Evolutionary conservation across 768 basidiomycete genomes (phyloP), one percentile per base, ranked within the genome.

Genomic region (Porphyrellus cyaneotinctus): DNA sequence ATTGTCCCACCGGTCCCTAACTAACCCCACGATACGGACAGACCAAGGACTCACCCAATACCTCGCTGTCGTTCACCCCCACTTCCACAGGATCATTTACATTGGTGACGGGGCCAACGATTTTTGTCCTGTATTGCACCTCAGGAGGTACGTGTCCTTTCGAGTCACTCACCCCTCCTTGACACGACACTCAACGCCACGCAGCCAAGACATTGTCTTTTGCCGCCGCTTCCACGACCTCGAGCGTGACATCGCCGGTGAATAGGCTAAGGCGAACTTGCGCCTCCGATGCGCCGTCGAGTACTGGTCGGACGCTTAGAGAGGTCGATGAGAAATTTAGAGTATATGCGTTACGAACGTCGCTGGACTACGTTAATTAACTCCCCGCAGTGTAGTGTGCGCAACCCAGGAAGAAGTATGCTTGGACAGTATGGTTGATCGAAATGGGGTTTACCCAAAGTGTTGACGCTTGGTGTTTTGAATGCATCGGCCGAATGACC

Each of bases 101-200:
- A 78, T 98, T 54, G 97, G 97, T 15, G 97, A 99, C 62, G 97
- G 97, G 1, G 76, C 79, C 15, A 98, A 98, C 68, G 97, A 99
- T 68, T 95, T 93, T 66, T 99, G 97, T 67, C 94, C 95, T 4
- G 78, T 92, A 49, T 73, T 97, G 41, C 83, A 87, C 45, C 75
- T 98, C 47, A 75, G 87, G 71, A 79, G 79, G 87, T 90, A 52
- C 61, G 15, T 14, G 12, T 8, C 24, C 38, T 6, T 6, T 33
- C 12, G 32, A 12, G 32, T 33, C 9, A 24, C 6, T 24, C 17
- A 6, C 23, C 8, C 24, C 10, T 13, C n/a, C n/a, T n/a, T n/a
- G n/a, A n/a, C 37, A 10, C 20, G 7, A 22, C 1, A 13, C 28
- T 32, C 0, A 12, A 22, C 12, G 22, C 47, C 43, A 43, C 26